Evolutionary conservation across 768 basidiomycete species (phyloP).

Genomic region (Naematelia aurantialba): DNA sequence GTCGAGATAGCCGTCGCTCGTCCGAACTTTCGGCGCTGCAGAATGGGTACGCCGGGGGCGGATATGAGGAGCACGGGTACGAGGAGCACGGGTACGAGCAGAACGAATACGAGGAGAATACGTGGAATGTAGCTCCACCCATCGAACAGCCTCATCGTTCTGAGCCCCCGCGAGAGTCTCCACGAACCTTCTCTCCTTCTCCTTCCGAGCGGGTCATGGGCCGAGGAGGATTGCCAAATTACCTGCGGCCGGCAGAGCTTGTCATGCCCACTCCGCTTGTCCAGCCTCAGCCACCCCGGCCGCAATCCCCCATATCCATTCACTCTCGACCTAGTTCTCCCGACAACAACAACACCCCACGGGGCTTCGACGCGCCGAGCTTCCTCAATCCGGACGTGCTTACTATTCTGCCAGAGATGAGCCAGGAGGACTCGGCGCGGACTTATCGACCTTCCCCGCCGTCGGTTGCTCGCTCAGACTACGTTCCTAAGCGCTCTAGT

Average conservation of each 20-base stretch:
- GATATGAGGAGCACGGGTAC: no score
- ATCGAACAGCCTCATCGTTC: not conserved
- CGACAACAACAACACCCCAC: not conserved
- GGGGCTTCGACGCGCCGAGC: slow-evolving; percentile 29
- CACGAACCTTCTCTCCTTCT: not conserved
- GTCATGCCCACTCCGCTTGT: not conserved
- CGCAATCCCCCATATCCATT: not conserved
- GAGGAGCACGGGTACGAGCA: no score
- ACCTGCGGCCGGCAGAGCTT: not conserved
- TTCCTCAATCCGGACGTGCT: slow-evolving; percentile 41
- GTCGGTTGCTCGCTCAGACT: slow-evolving; percentile 10
- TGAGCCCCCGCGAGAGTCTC: not conserved
- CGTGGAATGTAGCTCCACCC: not conserved
- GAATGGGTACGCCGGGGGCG: no score
- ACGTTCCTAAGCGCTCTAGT: slow-evolving; percentile 13
- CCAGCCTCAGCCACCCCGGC: not conserved
- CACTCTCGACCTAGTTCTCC: slow-evolving; percentile 22
- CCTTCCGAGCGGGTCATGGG: not conserved
- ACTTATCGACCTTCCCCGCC: slow-evolving; percentile 20
- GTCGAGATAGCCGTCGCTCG: not conserved
- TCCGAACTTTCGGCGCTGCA: not conserved
- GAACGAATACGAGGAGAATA: not conserved
- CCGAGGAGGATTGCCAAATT: not conserved
- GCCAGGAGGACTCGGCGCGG: slow-evolving; percentile 24
- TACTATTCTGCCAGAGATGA: slow-evolving; percentile 46